Base-by-base conservation (phyloP, 2,329 filamentous ascomycete species). In the Tolypocladium tundrense region DNA sequence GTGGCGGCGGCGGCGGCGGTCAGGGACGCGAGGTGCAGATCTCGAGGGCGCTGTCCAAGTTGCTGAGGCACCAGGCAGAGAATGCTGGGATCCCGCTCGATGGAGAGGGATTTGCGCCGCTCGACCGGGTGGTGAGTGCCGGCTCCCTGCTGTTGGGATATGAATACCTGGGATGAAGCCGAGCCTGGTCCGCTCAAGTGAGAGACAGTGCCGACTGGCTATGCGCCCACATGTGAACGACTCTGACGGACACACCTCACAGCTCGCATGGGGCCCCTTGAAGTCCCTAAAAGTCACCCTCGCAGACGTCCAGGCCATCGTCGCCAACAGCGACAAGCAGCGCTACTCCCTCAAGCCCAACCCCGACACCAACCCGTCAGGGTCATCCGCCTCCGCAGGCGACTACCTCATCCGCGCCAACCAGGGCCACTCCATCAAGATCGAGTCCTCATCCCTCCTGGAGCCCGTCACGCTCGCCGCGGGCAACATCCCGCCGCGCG, bases 391-490 rank as follows among this genome's bases (percentile, higher is more conserved):
- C 10, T 77, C 88, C 54, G 80, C 90, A 0, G 71, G 79, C 0
- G 79, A 88, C 70, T 97, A 87, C 77, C 79, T 95, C 39, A 97
- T 99, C 74, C 91, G 94, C 67, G 94, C 94, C 35, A 96, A 95
- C 68, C 94, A 97, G 75, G 94, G 94, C 57, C 94, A 97, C 77
- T 91, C 85, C 66, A 89, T 99, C 68, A 84, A 85, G 67, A 75
- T 86, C 41, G 87, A 90, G 35, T 84, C 84, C n/a, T 83, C 87
- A 53, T 81, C 81, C 0, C 80, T 95, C 2, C 82, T 96, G 3
- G 80, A 78, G 24, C 85, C 87, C 8, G 77, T 97, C 58, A 86
- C 84, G 1, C 68, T 83, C 1, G 79, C 80, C 40, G 73, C 69
- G 8, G 79, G 67, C 31, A 83, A 83, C 61, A 65, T 92, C 1